Evolutionary conservation across 495 filamentous ascomycete species (phyloP), one percentile per base, ranked within the genome.

Genomic region (Hypoxylon rickii): DNA sequence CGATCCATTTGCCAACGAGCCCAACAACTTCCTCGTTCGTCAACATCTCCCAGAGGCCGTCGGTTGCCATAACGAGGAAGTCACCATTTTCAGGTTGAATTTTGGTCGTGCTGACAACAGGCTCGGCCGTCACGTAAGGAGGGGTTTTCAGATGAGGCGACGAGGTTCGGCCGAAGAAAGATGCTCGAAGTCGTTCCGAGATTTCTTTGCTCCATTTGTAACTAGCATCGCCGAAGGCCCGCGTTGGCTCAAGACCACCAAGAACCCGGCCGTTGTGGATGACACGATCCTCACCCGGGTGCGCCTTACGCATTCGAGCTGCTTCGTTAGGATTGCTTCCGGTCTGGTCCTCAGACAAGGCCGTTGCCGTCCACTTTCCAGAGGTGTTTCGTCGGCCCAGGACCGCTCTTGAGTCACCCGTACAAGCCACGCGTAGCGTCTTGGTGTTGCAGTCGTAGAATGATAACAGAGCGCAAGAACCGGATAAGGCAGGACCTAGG

Each of bases 21-120:
- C 95, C 95, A 40, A 99, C 86, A 1, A 97, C 95, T 74, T 99
- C 95, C 67, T 99, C 95, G 66, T 97, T 99, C 43, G 89, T 96
- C 43, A 99, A 77, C 93, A 97, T 97, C 74, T 99, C 95, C 94
- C 95, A 99, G 10, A 99, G 79, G 1, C 95, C 95, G 66, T 99
- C 95, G 0, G 95, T 96, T 3, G 95, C 95, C 79, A 99, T 85
- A 44, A 99, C 92, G 3, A 99, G 75, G 61, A 99, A 99, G 65
- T 97, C 95, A 38, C 94, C 94, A 52, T 87, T 87, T 34, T 87
- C 82, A 8, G 94, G 94, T 58, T 96, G 83, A 45, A 99, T 86
- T 70, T 93, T 88, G 22, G 94, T 97, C n/a, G 90, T 96, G 5
- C 92, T 97, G 39, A 99, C 81, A 31, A 97, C 79, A 7, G 94